Percentiles rank a stretch among this genome's conserved stretches.
These are phyloP conservation scores for Colletotrichum cereale DNA, from an alignment of 2,329 filamentous ascomycete genomes.

Conservation along the genomic window DNA sequence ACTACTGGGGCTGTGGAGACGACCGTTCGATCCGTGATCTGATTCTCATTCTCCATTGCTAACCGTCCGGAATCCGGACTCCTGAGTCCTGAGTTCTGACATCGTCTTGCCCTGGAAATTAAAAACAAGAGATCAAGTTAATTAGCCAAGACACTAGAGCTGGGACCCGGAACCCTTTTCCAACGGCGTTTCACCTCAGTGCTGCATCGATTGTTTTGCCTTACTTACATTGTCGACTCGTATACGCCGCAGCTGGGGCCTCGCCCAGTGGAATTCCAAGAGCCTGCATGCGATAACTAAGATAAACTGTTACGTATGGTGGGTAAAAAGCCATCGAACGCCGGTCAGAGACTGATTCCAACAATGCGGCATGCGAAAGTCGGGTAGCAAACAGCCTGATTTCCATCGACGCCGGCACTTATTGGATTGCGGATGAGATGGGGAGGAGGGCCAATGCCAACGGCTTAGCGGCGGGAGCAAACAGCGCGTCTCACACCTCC, in stretches of 20 bases:
- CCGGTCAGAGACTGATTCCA: not conserved
- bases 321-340: not conserved
- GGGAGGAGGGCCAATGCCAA: not conserved
- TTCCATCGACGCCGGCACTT: not conserved
- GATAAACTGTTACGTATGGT: not conserved
- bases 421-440: not conserved
- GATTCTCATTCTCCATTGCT: not conserved
- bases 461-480: not conserved
- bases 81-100: too few species aligned
- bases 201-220: slow-evolving; percentile 4
- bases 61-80: not conserved
- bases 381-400: not conserved
- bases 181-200: not conserved
- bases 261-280: not conserved
- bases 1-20: not conserved
- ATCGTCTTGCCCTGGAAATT: not conserved
- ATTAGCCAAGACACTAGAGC: not conserved
- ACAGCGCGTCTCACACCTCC: not conserved
- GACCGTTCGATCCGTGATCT: not conserved
- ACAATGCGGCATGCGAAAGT: not conserved
- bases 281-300: not conserved
- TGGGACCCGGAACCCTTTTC: too few species aligned
- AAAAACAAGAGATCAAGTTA: not conserved
- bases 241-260: not conserved
- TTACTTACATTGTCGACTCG: not conserved